Evolutionary conservation across 441 rosid genomes (phyloP), one percentile per base, ranked within the genome.

Genomic region (Daphne laureola): DNA sequence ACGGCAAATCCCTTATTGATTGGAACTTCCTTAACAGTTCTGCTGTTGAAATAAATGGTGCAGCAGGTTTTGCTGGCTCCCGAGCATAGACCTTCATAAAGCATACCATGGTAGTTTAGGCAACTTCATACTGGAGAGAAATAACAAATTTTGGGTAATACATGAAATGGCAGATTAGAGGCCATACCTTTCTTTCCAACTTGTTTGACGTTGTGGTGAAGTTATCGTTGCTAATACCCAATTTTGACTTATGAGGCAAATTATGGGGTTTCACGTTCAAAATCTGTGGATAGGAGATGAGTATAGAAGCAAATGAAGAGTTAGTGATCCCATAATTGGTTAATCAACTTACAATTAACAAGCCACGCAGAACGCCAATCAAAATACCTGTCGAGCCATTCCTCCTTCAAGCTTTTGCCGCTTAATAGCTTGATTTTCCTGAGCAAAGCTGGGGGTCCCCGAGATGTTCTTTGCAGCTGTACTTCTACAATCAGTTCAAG

Each of bases 381-480:
- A 36, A 35, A 42, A 63, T 61, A 93, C 99, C 90, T 82, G 90
- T 87, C 95, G 87, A 26, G 95, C 74, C 59, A 51, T 79, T 62
- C 97, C 99, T 55, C 76, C 96, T 6, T 90, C 99, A 49, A 93
- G 82, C 86, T 90, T 93, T 80, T 93, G 97, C 59, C 86, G 75
- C 71, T 90, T 93, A 57, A 93, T 78, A 21, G 97, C 96, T 77
- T 85, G 99, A 68, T 87, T 87, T 62, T 93, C 97, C 63, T 83
- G 89, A 67, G 71, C 81, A 58, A 90, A 68, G 67, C 47, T 71
- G 57, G 79, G 69, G 57, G 86, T 73, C 47, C 68, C 80, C 43
- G 73, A 60, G 17, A 54, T 17, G 16, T 59, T 58, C 53, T 68
- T 77, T 40, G 54, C 51, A 41, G 21, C 76, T 17, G 67, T 48